Evolutionary conservation across 1,284 basidiomycete species (phyloP).

Genomic region (Neotropicomus parvogracilis): DNA sequence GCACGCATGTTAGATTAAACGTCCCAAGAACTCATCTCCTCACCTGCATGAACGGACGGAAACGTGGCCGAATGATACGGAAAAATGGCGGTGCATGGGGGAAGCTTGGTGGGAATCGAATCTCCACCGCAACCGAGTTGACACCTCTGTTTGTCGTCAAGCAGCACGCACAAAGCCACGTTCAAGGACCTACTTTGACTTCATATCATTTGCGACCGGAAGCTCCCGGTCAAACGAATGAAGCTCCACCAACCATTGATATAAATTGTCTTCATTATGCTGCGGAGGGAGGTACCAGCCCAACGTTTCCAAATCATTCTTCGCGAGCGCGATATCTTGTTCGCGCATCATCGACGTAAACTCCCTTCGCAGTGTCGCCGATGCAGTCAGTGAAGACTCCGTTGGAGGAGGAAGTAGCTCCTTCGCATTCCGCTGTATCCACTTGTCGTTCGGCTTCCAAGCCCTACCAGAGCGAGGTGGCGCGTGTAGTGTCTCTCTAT

Average conservation of each 20-base stretch:
- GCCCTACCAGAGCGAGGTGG: constrained; percentile 28
- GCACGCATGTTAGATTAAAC: constrained; percentile 1
- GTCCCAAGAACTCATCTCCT: background rate
- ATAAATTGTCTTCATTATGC: constrained; percentile 58
- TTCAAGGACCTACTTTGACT: constrained; percentile 39
- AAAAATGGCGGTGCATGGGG: constrained; percentile 62
- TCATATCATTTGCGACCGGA: constrained; percentile 54
- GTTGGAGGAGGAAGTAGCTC: constrained; percentile 52
- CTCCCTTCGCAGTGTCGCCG: constrained; percentile 53
- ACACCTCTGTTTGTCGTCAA: constrained; percentile 36
- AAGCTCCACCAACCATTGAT: constrained; percentile 66
- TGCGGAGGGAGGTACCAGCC: constrained; percentile 64
- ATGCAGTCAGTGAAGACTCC: constrained; percentile 47
- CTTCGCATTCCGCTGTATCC: constrained; percentile 42
- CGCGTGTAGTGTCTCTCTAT: background rate
- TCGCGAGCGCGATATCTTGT: constrained; percentile 44
- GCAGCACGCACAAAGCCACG: background rate
- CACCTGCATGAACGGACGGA: constrained; percentile 53
- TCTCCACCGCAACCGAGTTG: constrained; percentile 62
- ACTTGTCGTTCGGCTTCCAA: constrained; percentile 52
- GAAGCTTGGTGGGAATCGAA: constrained; percentile 55
- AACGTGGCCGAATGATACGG: constrained; percentile 58
- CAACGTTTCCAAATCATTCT: constrained; percentile 53
- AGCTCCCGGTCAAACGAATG: constrained; percentile 58
- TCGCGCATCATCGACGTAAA: constrained; percentile 53